These are phyloP conservation scores for Moricandia arvensis DNA, from an alignment of 345 rosid genomes.

Conservation along the genomic window DNA sequence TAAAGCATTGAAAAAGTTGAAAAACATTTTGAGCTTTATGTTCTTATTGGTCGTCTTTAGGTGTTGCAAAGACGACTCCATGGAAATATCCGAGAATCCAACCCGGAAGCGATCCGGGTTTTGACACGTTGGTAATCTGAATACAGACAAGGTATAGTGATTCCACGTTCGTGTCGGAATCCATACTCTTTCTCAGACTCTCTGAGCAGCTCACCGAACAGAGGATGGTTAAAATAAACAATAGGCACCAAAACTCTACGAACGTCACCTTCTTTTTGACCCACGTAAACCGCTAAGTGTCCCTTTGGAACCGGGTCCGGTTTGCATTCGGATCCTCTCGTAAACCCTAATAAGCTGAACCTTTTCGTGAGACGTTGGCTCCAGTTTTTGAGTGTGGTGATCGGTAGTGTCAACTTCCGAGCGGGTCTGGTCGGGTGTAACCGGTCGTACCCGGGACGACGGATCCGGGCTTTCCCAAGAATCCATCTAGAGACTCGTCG, in stretches of 20 bases:
- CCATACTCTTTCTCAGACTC: constrained; percentile 86
- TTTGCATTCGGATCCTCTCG: constrained; percentile 41
- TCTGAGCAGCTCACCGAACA: constrained; percentile 71
- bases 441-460: constrained; percentile 38
- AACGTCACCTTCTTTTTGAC: constrained; percentile 67
- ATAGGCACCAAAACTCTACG: constrained; percentile 81
- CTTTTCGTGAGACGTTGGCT: constrained; percentile 54
- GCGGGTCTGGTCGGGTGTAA: constrained; percentile 10
- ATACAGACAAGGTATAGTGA: constrained; percentile 82
- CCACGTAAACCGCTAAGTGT: constrained; percentile 79
- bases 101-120: constrained; percentile 61
- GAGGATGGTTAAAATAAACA: constrained; percentile 86
- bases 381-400: constrained; percentile 57
- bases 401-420: constrained; percentile 34
- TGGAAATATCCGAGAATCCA: constrained; percentile 42
- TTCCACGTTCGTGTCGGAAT: constrained; percentile 74
- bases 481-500: constrained; percentile 55
- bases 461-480: constrained; percentile 31
- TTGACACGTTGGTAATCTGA: constrained; percentile 81
- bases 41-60: constrained; percentile 26
- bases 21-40: neutral
- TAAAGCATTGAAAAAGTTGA: constrained; percentile 1
- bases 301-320: constrained; percentile 64
- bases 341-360: constrained; percentile 45
- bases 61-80: constrained; percentile 41